Percentiles rank a stretch among this genome's conserved stretches.
Evolutionary conservation across 2,329 filamentous ascomycete genomes (phyloP).

Genomic region (Colletotrichum cuscutae): DNA sequence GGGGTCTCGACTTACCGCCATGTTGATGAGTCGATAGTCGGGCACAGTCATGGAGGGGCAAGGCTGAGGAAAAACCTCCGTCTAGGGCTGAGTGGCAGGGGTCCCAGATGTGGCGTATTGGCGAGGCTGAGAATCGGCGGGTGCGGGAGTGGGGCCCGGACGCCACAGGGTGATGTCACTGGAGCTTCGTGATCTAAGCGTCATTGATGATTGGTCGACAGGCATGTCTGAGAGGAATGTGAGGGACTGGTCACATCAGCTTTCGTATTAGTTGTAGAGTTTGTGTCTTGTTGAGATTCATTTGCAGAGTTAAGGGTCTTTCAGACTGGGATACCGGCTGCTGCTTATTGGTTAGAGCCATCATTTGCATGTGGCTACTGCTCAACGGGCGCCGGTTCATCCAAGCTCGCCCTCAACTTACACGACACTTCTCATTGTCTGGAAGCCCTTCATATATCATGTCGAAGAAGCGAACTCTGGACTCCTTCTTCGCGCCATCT

Average conservation of each 20-base stretch:
- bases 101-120: slow-evolving; percentile 1
- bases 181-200: slow-evolving; percentile 22
- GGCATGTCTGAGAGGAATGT: background rate
- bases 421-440: slow-evolving; percentile 17
- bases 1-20: slow-evolving; percentile 28
- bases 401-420: background rate
- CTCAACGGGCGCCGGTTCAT: slow-evolving; percentile 8
- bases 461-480: slow-evolving; percentile 70
- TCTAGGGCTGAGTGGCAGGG: slow-evolving; percentile 28
- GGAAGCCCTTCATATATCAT: slow-evolving; percentile 35
- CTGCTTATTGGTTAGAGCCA: background rate
- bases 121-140: slow-evolving; percentile 4
- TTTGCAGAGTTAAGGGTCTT: background rate
- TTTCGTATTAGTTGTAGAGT: background rate
- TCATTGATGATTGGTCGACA: slow-evolving; percentile 31
- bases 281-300: background rate
- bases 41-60: slow-evolving; percentile 29
- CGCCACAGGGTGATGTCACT: slow-evolving; percentile 22
- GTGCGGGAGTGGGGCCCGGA: background rate
- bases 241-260: background rate
- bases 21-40: slow-evolving; percentile 30
- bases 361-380: background rate
- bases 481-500: slow-evolving; percentile 72
- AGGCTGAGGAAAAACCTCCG: slow-evolving; percentile 44
- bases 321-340: background rate